Base-by-base conservation (phyloP, 2,329 filamentous ascomycete genomes). In the Microdochium bolleyi region DNA sequence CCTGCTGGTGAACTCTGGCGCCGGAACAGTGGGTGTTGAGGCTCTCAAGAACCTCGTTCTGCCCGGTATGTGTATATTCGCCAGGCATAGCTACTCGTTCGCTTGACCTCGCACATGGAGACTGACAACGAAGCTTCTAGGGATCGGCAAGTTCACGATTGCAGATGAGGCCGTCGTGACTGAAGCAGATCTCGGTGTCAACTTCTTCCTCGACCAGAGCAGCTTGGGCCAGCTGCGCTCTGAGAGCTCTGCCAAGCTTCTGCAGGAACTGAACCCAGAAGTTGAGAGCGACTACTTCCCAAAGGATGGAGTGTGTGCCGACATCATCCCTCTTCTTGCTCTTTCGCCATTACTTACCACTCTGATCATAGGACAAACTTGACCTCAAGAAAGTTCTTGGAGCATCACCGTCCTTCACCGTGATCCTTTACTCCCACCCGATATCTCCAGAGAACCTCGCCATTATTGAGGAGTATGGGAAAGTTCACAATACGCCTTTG, bases 31-130 rank as follows among this genome's bases (percentile, higher is more conserved):
- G 32, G 94, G 92, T 14, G 80, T 95, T 13, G 94, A 99, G 70
- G 85, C 92, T 0, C 79, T 99, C 56, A 99, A 99, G 77, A 99
- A 99, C 66, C 82, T 99, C n/a, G 89, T 99, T 2, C 75, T 99
- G 9, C 94, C 94, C 53, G 89, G 85, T 84, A 69, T 52, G 68
- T 27, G 9, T 3, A n/a, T 4, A 19, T 5, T 7, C 24, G n/a
- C n/a, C n/a, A n/a, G n/a, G n/a, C n/a, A n/a, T n/a, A n/a, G n/a
- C n/a, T n/a, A n/a, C n/a, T n/a, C n/a, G 19, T 48, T 21, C 44
- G 21, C 60, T 41, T 38, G 37, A 48, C n/a, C n/a, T 25, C n/a
- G 24, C 14, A n/a, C 53, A 24, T 38, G 24, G 19, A 49, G 22
- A 30, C 44, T 19, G 24, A 52, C n/a, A 25, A 19, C 5, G 19